Base-by-base conservation (phyloP, 129 eudicot genomes). In the Lactuca saligna region DNA sequence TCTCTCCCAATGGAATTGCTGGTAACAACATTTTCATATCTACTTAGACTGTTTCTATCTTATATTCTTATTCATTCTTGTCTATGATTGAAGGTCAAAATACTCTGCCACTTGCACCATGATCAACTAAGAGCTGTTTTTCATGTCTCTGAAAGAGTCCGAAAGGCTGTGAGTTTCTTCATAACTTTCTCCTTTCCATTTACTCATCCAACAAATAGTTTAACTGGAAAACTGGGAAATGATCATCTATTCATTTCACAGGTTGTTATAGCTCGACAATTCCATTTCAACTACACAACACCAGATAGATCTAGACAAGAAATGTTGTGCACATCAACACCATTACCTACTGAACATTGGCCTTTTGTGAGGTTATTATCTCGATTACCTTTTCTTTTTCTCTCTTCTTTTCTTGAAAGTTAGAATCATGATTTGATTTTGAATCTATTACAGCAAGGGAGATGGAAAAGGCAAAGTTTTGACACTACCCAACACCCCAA, bases 231-330 rank as follows among this genome's bases (percentile, higher is more conserved):
- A 54, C 32, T 3, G 6, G 4, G n/a, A 60, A 57, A n/a, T 17
- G 33, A 63, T 32, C 31, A 39, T 61, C 42, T 61, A 33, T 64
- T 61, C 8, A 33, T n/a, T 69, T 35, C 17, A 15, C 73, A 93
- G 99, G 95, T 82, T 75, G 82, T 83, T 20, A 70, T 81, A 54
- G 97, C 99, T 63, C 79, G 97, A 44, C 97, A 89, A 57, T 81
- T 69, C 65, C 73, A 94, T 74, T 94, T 94, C 51, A 94, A 94
- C 77, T 94, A 87, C 81, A 94, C 96, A 12, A 94, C 99, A 17
- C 99, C 99, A 25, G 92, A 85, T 72, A 83, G 93, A n/a, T 77
- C 92, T 17, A 83, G 99, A 15, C 99, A 94, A 81, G 99, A 89
- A 83, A 59, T 94, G 80, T 44, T 94, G 67, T 80, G 89, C 61